Percentiles rank a stretch among this genome's conserved stretches.
These are phyloP conservation scores for maize (Zea mays) DNA, from an alignment of 176 grass and related monocot genomes.

Conservation along the genomic window DNA sequence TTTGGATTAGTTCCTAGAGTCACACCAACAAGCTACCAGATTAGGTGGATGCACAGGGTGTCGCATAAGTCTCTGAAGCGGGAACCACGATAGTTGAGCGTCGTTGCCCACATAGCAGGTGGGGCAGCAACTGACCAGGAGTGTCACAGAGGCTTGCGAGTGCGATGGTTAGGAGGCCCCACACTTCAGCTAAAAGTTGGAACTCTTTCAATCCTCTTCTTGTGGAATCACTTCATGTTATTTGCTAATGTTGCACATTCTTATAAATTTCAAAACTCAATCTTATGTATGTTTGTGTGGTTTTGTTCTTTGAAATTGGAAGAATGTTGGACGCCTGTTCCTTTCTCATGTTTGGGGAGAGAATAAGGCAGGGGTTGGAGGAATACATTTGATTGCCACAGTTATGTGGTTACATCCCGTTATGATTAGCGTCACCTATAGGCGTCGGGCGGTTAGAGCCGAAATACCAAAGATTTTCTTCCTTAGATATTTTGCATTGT, in stretches of 20 bases:
- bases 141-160: neutral
- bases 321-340: neutral
- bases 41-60: neutral
- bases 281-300: neutral
- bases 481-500: too few relatives aligned
- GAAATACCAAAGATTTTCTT: too few relatives aligned
- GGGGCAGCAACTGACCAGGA: neutral
- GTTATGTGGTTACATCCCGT: neutral
- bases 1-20: neutral
- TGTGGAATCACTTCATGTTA: conserved; percentile 8
- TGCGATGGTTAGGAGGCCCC: neutral
- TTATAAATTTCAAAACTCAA: neutral
- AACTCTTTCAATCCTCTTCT: neutral
- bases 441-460: too few relatives aligned
- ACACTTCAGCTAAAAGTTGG: neutral
- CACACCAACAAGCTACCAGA: neutral
- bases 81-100: neutral
- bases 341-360: neutral
- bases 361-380: neutral
- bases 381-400: neutral
- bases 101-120: neutral
- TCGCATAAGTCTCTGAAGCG: neutral
- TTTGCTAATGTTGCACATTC: neutral
- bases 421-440: too few relatives aligned
- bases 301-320: neutral